Evolutionary conservation across 768 basidiomycete genomes (phyloP).

Genomic region (Calocybe indica): DNA sequence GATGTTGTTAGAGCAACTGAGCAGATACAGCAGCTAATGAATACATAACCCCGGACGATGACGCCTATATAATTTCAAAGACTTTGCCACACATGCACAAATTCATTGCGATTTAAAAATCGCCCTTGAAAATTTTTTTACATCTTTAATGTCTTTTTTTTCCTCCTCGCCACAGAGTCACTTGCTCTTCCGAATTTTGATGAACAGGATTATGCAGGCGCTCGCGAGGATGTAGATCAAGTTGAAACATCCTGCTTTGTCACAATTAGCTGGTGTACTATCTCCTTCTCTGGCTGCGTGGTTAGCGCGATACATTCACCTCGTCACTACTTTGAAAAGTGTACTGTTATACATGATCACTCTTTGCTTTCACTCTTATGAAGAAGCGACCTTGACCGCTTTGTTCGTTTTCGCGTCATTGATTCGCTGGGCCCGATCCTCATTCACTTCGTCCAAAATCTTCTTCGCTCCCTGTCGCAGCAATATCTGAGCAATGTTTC

Average conservation of each 20-base stretch:
- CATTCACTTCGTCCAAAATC: conserved; percentile 82
- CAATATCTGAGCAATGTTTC: conserved; percentile 55
- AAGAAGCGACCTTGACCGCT: conserved; percentile 7
- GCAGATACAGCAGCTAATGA: no score
- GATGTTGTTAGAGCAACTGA: not conserved
- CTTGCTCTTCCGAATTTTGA: conserved; percentile 40
- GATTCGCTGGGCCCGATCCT: conserved; percentile 48
- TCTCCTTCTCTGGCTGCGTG: conserved; percentile 15
- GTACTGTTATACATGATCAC: not conserved
- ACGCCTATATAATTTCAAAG: no score
- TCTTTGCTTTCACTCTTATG: not conserved
- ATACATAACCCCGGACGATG: no score
- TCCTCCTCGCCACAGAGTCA: conserved; percentile 68
- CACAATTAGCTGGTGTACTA: conserved; percentile 15
- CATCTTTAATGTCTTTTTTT: conserved; percentile 26
- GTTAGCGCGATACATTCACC: conserved; percentile 21
- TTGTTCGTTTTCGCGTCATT: conserved; percentile 31
- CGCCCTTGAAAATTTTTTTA: no score
- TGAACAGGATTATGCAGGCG: conserved; percentile 48
- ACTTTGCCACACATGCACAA: no score
- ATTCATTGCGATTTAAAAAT: no score
- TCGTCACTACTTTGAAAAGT: not conserved
- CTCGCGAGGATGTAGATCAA: conserved; percentile 63
- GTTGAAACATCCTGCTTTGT: conserved; percentile 18
- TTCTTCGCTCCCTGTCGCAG: conserved; percentile 66